Evolutionary conservation across 2,329 filamentous ascomycete genomes (phyloP), one percentile per base, ranked within the genome.

Genomic region (Xylariaceae sp.): DNA sequence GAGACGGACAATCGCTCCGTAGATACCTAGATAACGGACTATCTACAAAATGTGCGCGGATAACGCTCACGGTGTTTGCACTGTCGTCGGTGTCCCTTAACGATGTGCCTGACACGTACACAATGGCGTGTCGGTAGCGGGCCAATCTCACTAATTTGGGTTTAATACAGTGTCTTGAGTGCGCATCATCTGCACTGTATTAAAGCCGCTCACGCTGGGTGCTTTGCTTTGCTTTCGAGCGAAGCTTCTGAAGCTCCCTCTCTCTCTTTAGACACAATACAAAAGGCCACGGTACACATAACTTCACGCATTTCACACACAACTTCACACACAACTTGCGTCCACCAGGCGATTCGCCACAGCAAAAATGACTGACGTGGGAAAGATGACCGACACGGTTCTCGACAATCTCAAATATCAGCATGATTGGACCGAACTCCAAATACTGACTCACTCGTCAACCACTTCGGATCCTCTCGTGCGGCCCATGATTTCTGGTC

Each of bases 391-490:
- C 44, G 70, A 77, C 31, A 76, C 83, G 48, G 83, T 91, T 48
- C 74, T 83, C 51, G 80, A 86, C 69, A 91, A 91, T 69, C 80
- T 94, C 47, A 76, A 81, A 62, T 77, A 87, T 68, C 87, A 91
- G 69, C 88, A 92, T 70, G 80, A 85, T 67, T 94, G 89, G 89
- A 81, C 80, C 27, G 69, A 76, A 27, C 71, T 91, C 45, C 70
- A 77, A 47, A 66, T 83, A 26, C 78, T 86, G 69, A 76, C 42
- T 71, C 72, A 65, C 55, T 72, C 61, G 68, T 71, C 54, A 27
- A 48, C 62, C n/a, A 67, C 65, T 45, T 64, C 67, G 26, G 60
- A 60, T 2, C 65, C 69, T 41, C 75, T 83, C 7, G 73, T 79
- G 1, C 80, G 88, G 26, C 83, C 84, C 4, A 70, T 92, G 50